Conservation (phyloP, 305 asterid species). For the Fraxinus paxiana region DNA sequence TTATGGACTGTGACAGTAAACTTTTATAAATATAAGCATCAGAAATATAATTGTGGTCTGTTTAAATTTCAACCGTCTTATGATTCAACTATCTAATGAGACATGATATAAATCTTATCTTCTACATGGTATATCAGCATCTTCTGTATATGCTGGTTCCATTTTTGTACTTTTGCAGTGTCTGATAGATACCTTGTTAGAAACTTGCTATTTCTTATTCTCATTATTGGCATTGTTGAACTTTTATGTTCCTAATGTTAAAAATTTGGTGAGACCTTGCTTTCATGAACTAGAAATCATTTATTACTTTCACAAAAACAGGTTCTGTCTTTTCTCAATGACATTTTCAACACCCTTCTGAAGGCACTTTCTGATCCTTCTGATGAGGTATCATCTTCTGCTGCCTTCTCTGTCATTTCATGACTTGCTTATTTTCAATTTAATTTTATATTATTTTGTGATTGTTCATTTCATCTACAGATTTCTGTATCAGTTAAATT, state of each 20-base stretch:
- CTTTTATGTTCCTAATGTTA: not conserved
- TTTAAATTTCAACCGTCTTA: not conserved
- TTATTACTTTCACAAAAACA: constrained; percentile 29
- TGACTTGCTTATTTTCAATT: not conserved
- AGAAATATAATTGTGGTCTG: not conserved
- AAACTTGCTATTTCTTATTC: constrained; percentile 12
- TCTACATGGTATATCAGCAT: not conserved
- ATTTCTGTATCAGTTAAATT: not conserved
- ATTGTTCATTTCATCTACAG: not conserved
- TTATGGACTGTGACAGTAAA: not conserved
- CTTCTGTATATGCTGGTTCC: constrained; percentile 1
- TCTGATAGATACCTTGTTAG: not conserved
- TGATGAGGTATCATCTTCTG: constrained; percentile 75
- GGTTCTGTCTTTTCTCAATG: constrained; percentile 82
- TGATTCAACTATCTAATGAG: not conserved
- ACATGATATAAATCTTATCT: not conserved
- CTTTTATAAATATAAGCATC: not conserved
- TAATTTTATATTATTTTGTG: constrained; percentile 2
- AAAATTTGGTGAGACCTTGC: constrained; percentile 9
- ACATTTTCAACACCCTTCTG: constrained; percentile 78
- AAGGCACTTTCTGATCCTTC: constrained; percentile 95
- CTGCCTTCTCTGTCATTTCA: not conserved
- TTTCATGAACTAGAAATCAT: constrained; percentile 7
- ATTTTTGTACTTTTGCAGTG: constrained; percentile 2
- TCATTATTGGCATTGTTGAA: constrained; percentile 15